Percentiles rank a stretch among this genome's conserved stretches.
Evolutionary conservation across 2,329 filamentous ascomycete genomes (phyloP).

Genomic region (Nemania sp.): DNA sequence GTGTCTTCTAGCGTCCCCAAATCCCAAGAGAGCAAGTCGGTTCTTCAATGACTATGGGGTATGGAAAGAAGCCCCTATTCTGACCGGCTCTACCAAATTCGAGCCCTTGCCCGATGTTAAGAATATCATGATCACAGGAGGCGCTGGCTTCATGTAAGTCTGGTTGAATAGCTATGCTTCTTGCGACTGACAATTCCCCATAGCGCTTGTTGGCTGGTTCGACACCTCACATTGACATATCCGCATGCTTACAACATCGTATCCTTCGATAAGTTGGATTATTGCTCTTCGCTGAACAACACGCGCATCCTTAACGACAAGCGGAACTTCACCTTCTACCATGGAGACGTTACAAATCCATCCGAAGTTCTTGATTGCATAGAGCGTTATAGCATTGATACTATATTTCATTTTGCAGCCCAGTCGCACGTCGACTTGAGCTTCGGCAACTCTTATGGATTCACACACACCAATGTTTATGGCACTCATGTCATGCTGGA

Average conservation of each 20-base stretch:
- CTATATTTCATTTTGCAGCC: conserved; percentile 83
- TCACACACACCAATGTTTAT: conserved; percentile 81
- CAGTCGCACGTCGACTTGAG: conserved; percentile 83
- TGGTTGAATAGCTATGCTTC: background rate
- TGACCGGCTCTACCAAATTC: conserved; percentile 72
- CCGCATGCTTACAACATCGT: conserved; percentile 75
- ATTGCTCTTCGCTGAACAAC: conserved; percentile 81
- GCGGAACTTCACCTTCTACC: conserved; percentile 77
- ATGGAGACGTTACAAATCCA: conserved; percentile 76
- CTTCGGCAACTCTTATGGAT: conserved; percentile 81
- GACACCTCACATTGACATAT: conserved; percentile 76
- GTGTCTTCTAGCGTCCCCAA: conserved; percentile 23
- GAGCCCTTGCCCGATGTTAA: conserved; percentile 70
- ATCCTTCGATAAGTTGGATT: conserved; percentile 84
- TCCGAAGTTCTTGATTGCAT: conserved; percentile 72
- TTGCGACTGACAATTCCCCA: conserved; percentile 30
- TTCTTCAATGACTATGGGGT: conserved; percentile 65
- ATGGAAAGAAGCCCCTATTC: conserved; percentile 73
- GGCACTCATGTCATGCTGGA: conserved; percentile 84
- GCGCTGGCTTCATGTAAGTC: conserved; percentile 82
- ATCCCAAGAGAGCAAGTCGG: conserved; percentile 38
- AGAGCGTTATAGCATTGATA: conserved; percentile 73
- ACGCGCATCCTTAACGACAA: conserved; percentile 69
- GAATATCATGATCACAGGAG: conserved; percentile 84
- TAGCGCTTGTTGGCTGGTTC: conserved; percentile 82